phyloP scores from a whole-genome alignment of 2,329 filamentous ascomycete genomes.

The Penicillium sp. region DNA sequence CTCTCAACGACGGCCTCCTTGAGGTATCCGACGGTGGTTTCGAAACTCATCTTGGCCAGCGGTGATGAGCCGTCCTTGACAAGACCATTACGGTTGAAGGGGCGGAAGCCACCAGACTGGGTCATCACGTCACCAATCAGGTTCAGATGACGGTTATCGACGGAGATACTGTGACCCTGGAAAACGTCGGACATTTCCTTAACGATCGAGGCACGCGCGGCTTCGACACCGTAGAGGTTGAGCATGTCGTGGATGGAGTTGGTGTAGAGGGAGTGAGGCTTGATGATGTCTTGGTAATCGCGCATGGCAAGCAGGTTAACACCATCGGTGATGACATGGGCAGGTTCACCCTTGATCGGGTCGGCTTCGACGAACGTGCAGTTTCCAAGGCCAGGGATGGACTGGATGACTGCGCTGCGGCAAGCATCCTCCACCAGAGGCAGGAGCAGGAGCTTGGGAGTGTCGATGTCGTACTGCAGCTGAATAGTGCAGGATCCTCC shows the following conservation, averaged over 20 bases:
- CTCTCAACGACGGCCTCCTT: constrained; percentile 84
- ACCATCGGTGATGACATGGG: constrained; percentile 64
- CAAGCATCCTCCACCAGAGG: constrained; percentile 76
- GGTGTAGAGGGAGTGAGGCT: constrained; percentile 76
- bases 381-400: constrained; percentile 65
- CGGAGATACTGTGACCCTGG: constrained; percentile 77
- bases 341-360: constrained; percentile 42
- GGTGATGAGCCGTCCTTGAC: constrained; percentile 70
- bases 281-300: constrained; percentile 72
- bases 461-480: constrained; percentile 68
- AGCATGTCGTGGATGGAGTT: constrained; percentile 89
- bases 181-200: constrained; percentile 80
- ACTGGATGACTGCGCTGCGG: constrained; percentile 71
- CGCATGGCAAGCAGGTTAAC: constrained; percentile 89
- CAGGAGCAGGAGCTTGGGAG: constrained; percentile 87
- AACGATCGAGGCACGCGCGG: constrained; percentile 77
- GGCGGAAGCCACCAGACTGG: constrained; percentile 74
- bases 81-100: constrained; percentile 86
- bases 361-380: constrained; percentile 61
- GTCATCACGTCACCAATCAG: constrained; percentile 98
- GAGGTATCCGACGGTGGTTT: constrained; percentile 89
- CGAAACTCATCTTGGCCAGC: constrained; percentile 98
- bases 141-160: constrained; percentile 85
- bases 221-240: constrained; percentile 81
- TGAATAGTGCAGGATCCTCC: constrained; percentile 68